Percentiles rank a stretch among this genome's conserved stretches.
Evolutionary conservation across 148 eudicot genomes (phyloP).

Genomic region (Vaccinium corymbosum): DNA sequence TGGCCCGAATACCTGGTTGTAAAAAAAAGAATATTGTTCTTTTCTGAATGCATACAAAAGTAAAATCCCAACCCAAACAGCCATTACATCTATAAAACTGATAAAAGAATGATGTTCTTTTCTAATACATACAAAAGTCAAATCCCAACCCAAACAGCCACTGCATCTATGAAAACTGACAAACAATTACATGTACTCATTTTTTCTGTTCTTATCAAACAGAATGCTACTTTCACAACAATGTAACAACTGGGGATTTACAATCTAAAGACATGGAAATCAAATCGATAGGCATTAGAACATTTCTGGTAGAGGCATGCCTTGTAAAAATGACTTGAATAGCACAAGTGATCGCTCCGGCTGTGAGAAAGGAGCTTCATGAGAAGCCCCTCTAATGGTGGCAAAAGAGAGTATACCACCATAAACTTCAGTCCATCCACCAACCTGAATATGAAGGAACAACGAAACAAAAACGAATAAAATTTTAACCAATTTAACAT

Average conservation of each 20-base stretch:
- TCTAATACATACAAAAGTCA: not conserved
- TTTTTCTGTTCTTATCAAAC: not conserved
- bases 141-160: not conserved
- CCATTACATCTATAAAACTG: constrained; percentile 4
- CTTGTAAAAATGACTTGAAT: constrained; percentile 69
- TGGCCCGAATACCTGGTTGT: too few species aligned
- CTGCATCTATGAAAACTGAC: not conserved
- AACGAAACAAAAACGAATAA: not conserved
- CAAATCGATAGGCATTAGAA: constrained; percentile 18
- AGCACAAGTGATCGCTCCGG: constrained; percentile 78
- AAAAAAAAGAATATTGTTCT: too few species aligned
- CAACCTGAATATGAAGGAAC: constrained; percentile 45
- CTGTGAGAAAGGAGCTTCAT: constrained; percentile 90
- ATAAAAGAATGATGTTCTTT: not conserved
- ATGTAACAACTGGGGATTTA: not conserved
- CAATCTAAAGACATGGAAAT: not conserved
- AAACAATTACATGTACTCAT: not conserved
- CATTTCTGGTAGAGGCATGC: constrained; percentile 58
- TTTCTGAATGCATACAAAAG: too few species aligned
- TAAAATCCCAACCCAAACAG: not conserved
- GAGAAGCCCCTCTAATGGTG: constrained; percentile 85
- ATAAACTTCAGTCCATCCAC: constrained; percentile 88
- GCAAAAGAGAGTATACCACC: constrained; percentile 70
- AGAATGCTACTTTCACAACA: not conserved
- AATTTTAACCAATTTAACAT: too few species aligned